Evolutionary conservation across 2,329 filamentous ascomycete genomes (phyloP), one percentile per base, ranked within the genome.

Genomic region (Colletotrichum musicola): DNA sequence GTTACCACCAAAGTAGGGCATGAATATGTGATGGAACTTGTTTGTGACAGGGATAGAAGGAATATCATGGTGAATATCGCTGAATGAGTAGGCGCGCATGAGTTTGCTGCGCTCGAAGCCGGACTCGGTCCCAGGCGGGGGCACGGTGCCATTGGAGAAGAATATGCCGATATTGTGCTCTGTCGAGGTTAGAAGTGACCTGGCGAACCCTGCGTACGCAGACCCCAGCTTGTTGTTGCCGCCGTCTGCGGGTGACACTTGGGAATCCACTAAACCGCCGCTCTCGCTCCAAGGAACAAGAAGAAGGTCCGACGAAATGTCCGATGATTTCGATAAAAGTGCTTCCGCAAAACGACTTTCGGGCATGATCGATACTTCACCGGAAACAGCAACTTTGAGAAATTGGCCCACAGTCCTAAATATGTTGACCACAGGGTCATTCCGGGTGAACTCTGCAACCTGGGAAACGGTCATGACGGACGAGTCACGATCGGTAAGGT

Each of bases 391-490:
- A 0, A 96, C 85, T 70, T 93, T 92, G 76, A 94, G 89, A 30
- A 95, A 50, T 46, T 64, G 61, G 86, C 72, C 2, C 53, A 57
- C 27, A 1, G 92, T 91, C 27, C 91, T 87, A 83, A 96, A 95
- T 0, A 92, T 91, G 77, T 95, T 95, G 62, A 96, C 87, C 4
- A 96, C 89, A 0, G 93, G 92, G 74, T 96, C 93, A 75, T 86
- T 84, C 12, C 86, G 81, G 20, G 87, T 85, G 71, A 88, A 83
- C 55, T 93, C 91, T 53, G 92, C 90, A 9, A 89, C 84, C 74
- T 94, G 92, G 0, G 92, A 90, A 4, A 94, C 92, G 74, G 92
- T 89, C 93, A 96, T 97, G 71, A 95, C 93, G 27, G 92, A 92
- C 1, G 93, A 96, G 20, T 92, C 90, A 84, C 93, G 92, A 74